These are phyloP conservation scores for Xylaria sp. DNA, from an alignment of 2,329 filamentous ascomycete species.

Conservation along the genomic window DNA sequence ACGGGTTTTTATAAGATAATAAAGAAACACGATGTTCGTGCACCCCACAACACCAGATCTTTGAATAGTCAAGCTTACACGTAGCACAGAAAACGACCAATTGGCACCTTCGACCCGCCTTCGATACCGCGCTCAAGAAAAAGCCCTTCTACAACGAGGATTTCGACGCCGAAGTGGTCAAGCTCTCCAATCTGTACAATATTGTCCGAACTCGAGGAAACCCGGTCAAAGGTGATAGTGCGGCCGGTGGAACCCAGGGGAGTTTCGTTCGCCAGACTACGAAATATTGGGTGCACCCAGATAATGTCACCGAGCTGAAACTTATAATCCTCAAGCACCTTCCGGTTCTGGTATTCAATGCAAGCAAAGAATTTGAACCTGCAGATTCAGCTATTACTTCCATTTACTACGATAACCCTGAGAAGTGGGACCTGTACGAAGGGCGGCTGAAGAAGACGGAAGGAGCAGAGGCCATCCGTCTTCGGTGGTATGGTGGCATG, in stretches of 20 bases:
- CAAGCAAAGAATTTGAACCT: constrained; percentile 93
- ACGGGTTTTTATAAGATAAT: constrained; percentile 99
- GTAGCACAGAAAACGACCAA: constrained; percentile 82
- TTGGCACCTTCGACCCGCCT: constrained; percentile 95
- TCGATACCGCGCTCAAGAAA: constrained; percentile 90
- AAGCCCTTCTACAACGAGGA: constrained; percentile 99
- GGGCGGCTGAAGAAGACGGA: constrained; percentile 97
- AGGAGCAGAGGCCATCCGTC: constrained; percentile 93
- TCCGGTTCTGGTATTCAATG: constrained; percentile 95
- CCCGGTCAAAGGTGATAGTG: constrained; percentile 89
- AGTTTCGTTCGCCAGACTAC: constrained; percentile 98
- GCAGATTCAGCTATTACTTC: constrained; percentile 96
- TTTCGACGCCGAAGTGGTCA: constrained; percentile 94
- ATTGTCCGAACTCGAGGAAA: constrained; percentile 92
- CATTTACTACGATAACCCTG: constrained; percentile 96
- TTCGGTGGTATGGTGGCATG: constrained; percentile 99
- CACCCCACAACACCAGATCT: neutral
- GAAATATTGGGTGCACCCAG: constrained; percentile 99
- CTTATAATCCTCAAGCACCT: constrained; percentile 98
- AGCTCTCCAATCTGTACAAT: constrained; percentile 95
- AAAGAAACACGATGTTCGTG: constrained; percentile 94
- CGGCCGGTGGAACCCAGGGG: constrained; percentile 90
- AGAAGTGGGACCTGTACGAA: constrained; percentile 93
- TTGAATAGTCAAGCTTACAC: constrained; percentile 33
- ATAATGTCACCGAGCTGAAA: constrained; percentile 98